Percentiles rank a stretch among this genome's conserved stretches.
phyloP scores from a whole-genome alignment of 2,329 filamentous ascomycete species.

The Fusarium tupiense region DNA sequence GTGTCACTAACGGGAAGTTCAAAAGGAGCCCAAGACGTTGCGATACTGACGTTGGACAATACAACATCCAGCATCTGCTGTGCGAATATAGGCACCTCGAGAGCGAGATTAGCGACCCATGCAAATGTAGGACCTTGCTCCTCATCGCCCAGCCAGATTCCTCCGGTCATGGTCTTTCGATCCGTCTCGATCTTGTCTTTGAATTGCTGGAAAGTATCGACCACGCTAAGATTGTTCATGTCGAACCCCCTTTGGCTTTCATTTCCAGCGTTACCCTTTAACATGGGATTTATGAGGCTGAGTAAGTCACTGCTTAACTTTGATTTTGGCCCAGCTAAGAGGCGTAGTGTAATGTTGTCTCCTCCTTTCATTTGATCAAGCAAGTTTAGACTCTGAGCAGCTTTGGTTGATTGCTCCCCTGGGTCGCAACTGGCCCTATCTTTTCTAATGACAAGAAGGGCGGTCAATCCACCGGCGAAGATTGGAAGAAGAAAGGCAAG shows the following conservation, averaged over 20 bases:
- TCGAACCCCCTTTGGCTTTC: conserved; percentile 29
- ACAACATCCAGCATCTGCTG: conserved; percentile 75
- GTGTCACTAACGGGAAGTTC: conserved; percentile 76
- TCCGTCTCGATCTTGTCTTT: conserved; percentile 69
- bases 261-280: conserved; percentile 40
- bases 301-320: conserved; percentile 48
- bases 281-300: conserved; percentile 54
- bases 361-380: conserved; percentile 48
- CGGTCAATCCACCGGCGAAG: conserved; percentile 80
- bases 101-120: conserved; percentile 72
- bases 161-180: conserved; percentile 76
- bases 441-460: conserved; percentile 74
- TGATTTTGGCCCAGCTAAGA: conserved; percentile 50
- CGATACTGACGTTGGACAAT: conserved; percentile 73
- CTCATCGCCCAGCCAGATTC: conserved; percentile 77
- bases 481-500: conserved; percentile 82
- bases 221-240: conserved; percentile 42
- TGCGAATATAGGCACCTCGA: conserved; percentile 67
- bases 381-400: conserved; percentile 49
- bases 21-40: conserved; percentile 78
- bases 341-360: conserved; percentile 34
- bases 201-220: conserved; percentile 75
- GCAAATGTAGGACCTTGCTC: conserved; percentile 71
- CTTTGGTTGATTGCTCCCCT: conserved; percentile 54
- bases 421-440: conserved; percentile 62